A percentile compares a stretch with the other conserved stretches of the same genome.
Conservation (phyloP, 768 basidiomycete species). For the Rhizopogon vesiculosus region DNA sequence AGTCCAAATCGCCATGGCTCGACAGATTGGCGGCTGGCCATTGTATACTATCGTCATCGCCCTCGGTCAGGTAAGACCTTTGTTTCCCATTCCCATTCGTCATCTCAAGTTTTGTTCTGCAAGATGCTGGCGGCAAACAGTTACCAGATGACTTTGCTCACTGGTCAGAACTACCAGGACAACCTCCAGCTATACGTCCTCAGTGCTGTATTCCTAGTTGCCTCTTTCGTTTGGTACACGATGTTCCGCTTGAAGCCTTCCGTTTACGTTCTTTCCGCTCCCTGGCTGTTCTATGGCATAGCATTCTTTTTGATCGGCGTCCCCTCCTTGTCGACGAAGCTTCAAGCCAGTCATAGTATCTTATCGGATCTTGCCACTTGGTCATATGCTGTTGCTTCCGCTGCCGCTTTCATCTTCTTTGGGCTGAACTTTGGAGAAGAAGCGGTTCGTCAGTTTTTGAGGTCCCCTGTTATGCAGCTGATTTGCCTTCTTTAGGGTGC, state of each 20-base stretch:
- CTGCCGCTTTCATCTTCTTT: constrained; percentile 90
- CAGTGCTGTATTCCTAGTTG: constrained; percentile 81
- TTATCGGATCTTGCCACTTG: constrained; percentile 81
- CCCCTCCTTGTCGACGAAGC: constrained; percentile 62
- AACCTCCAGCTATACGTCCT: constrained; percentile 85
- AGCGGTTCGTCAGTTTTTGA: constrained; percentile 53
- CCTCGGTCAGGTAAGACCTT: constrained; percentile 59
- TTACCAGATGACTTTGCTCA: constrained; percentile 90
- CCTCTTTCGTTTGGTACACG: constrained; percentile 86
- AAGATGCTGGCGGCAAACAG: constrained; percentile 88
- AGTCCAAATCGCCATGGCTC: constrained; percentile 78
- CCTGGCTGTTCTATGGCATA: constrained; percentile 88
- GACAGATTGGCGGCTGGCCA: constrained; percentile 83
- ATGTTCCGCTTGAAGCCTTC: constrained; percentile 88
- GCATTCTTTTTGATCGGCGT: constrained; percentile 91
- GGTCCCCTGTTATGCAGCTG: constrained; percentile 4
- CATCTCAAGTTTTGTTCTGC: constrained; percentile 1
- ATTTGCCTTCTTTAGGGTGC: constrained; percentile 54
- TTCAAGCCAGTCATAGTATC: constrained; percentile 58
- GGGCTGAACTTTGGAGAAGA: constrained; percentile 97
- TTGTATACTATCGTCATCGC: constrained; percentile 88
- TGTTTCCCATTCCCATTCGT: neutral
- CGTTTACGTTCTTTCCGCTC: constrained; percentile 77
- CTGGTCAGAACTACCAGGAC: constrained; percentile 80
- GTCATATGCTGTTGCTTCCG: constrained; percentile 90